These are phyloP conservation scores for Diplogelasinospora grovesii DNA, from an alignment of 495 filamentous ascomycete genomes.

Conservation along the genomic window DNA sequence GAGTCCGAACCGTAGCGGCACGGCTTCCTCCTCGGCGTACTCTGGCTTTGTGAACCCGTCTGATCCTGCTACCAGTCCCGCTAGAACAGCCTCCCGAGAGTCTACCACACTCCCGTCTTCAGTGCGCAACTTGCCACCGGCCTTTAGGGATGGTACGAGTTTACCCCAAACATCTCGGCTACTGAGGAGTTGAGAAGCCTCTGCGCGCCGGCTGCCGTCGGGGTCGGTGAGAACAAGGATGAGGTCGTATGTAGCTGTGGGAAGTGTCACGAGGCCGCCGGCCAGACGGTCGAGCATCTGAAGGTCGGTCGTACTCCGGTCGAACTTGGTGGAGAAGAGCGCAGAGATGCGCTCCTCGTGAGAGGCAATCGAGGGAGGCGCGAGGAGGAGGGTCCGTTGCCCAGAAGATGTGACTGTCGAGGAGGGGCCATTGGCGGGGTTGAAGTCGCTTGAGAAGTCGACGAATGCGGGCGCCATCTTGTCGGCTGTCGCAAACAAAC, in stretches of 20 bases:
- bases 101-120: slow-evolving; percentile 54
- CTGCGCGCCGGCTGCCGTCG: slow-evolving; percentile 52
- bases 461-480: slow-evolving; percentile 21
- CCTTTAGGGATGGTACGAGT: slow-evolving; percentile 61
- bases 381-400: slow-evolving; percentile 47
- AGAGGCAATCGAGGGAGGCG: slow-evolving; percentile 46
- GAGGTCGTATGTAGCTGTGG: slow-evolving; percentile 70
- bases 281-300: slow-evolving; percentile 98
- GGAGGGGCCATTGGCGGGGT: slow-evolving; percentile 16
- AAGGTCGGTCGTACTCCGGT: slow-evolving; percentile 71
- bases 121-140: slow-evolving; percentile 60
- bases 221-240: slow-evolving; percentile 77
- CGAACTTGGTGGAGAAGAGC: slow-evolving; percentile 47
- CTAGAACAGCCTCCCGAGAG: slow-evolving; percentile 68
- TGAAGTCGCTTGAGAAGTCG: slow-evolving; percentile 23
- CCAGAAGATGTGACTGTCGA: not conserved
- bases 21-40: slow-evolving; percentile 55
- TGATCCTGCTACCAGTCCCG: slow-evolving; percentile 61
- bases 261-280: slow-evolving; percentile 72
- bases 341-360: slow-evolving; percentile 39
- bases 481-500: not conserved
- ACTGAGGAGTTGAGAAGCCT: slow-evolving; percentile 53
- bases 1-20: slow-evolving; percentile 61
- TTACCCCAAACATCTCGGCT: slow-evolving; percentile 60
- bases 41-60: slow-evolving; percentile 67